Base-by-base conservation (phyloP, 441 rosid species). In the Jatropha podagrica region DNA sequence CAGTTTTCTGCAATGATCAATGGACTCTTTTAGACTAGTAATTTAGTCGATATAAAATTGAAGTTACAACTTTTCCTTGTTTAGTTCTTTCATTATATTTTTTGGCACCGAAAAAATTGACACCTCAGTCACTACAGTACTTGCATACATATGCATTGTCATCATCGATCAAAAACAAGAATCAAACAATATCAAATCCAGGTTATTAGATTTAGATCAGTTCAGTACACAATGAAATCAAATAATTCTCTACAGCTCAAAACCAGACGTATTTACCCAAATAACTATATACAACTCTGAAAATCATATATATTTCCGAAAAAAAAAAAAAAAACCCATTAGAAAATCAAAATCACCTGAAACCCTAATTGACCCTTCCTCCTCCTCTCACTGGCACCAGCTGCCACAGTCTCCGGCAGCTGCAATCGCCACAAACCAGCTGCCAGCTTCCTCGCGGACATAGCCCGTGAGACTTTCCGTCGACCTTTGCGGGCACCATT, bases 351-450 rank as follows among this genome's bases (percentile, higher is more conserved):
- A 32, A 60, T 69, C 67, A 92, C 95, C 94, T 89, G 89, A 85
- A 89, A 83, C 87, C 93, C 94, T 80, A 87, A 77, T 49, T 81
- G 85, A 75, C 86, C 92, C 48, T 75, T 79, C 27, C 80, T 75
- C 54, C 78, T 71, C 62, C 80, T 73, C 68, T 82, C 92, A 15
- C 74, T 74, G n/a, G 77, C 82, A 65, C 80, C 82, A 55, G 76
- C 79, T 1, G 64, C 78, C 75, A 63, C 82, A 18, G 80, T 63
- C 81, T 86, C 91, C 68, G 94, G 83, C 12, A 87, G 76, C 85
- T 89, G 97, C 80, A 93, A 71, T 83, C 97, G 79, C 99, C 99
- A 96, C 26, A 96, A 80, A 2, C 91, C 97, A 4, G 97, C 97
- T 4, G 93, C 98, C 48, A 95, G 88, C 85, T 87, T 93, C 88